phyloP scores from a whole-genome alignment of 345 rosid species.

The Citrus maxima region DNA sequence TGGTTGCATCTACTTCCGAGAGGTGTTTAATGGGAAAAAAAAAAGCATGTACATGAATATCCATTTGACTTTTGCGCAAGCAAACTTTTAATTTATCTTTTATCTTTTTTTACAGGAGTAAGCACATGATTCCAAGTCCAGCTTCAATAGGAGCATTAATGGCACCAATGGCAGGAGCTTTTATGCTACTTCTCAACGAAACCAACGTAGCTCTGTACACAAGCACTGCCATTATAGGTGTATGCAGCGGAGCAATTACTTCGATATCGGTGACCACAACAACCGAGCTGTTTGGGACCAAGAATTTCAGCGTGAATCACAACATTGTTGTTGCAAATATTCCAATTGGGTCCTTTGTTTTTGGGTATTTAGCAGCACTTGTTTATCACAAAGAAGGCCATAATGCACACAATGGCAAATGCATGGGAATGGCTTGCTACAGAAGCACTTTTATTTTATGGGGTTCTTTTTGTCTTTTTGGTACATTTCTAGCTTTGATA shows the following conservation, averaged over 20 bases:
- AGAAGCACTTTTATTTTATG: conserved; percentile 57
- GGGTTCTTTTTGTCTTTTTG: conserved; percentile 60
- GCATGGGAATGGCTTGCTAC: conserved; percentile 72
- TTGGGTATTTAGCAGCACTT: conserved; percentile 69
- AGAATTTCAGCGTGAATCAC: conserved; percentile 77
- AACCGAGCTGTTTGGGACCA: conserved; percentile 69
- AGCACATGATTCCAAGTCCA: conserved; percentile 46
- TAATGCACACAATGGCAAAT: conserved; percentile 27
- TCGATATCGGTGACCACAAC: conserved; percentile 71
- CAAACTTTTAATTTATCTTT: too few relatives aligned
- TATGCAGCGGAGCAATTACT: conserved; percentile 74
- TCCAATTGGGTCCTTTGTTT: conserved; percentile 75
- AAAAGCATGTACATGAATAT: too few relatives aligned
- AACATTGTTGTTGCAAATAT: conserved; percentile 73
- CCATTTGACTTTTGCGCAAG: background rate
- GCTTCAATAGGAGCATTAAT: conserved; percentile 50
- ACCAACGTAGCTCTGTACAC: conserved; percentile 38
- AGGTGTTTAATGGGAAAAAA: background rate
- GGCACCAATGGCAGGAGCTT: conserved; percentile 60
- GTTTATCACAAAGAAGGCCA: conserved; percentile 42
- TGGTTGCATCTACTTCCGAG: background rate
- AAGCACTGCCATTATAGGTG: conserved; percentile 68
- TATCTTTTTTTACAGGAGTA: conserved; percentile 34
- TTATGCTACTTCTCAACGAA: conserved; percentile 51
- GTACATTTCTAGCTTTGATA: conserved; percentile 48